Evolutionary conservation across 2,329 filamentous ascomycete species (phyloP).

Genomic region (Fusarium oligoseptatum): DNA sequence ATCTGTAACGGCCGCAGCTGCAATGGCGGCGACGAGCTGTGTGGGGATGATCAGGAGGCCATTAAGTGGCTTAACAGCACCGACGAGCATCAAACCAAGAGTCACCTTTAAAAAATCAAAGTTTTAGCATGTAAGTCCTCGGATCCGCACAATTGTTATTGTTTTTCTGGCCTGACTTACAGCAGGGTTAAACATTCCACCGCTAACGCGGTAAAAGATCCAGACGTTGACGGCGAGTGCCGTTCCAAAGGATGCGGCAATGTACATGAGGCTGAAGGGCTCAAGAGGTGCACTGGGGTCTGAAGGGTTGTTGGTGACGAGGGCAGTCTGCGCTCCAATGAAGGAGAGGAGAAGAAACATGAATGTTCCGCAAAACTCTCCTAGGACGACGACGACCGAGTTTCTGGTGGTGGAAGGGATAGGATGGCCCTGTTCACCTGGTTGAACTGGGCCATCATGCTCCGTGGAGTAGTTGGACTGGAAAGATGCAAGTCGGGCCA

Average conservation of each 20-base stretch:
- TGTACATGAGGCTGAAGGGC: slow-evolving; percentile 60
- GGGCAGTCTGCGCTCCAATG: slow-evolving; percentile 55
- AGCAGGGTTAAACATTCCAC: slow-evolving; percentile 65
- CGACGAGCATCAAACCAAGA: slow-evolving; percentile 70
- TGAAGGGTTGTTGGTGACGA: slow-evolving; percentile 48
- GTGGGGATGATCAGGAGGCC: slow-evolving; percentile 65
- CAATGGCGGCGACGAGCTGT: slow-evolving; percentile 71
- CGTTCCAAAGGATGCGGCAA: slow-evolving; percentile 64
- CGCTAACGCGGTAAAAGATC: slow-evolving; percentile 68
- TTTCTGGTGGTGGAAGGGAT: slow-evolving; percentile 45
- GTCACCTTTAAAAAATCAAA: slow-evolving; percentile 57
- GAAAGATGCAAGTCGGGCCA: slow-evolving; percentile 26
- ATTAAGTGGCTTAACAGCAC: slow-evolving; percentile 66
- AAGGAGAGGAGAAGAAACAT: slow-evolving; percentile 64
- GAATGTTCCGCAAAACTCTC: slow-evolving; percentile 67
- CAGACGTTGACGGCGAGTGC: slow-evolving; percentile 67
- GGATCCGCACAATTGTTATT: not conserved
- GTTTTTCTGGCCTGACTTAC: slow-evolving; percentile 50
- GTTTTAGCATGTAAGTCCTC: slow-evolving; percentile 8
- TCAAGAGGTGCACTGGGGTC: slow-evolving; percentile 47
- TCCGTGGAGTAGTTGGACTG: slow-evolving; percentile 31
- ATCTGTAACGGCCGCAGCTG: slow-evolving; percentile 68
- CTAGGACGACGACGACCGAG: slow-evolving; percentile 57
- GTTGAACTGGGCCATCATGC: slow-evolving; percentile 14
- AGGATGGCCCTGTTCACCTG: slow-evolving; percentile 10